Conservation (phyloP, 129 eudicot genomes). For the Flaveria brownii region DNA sequence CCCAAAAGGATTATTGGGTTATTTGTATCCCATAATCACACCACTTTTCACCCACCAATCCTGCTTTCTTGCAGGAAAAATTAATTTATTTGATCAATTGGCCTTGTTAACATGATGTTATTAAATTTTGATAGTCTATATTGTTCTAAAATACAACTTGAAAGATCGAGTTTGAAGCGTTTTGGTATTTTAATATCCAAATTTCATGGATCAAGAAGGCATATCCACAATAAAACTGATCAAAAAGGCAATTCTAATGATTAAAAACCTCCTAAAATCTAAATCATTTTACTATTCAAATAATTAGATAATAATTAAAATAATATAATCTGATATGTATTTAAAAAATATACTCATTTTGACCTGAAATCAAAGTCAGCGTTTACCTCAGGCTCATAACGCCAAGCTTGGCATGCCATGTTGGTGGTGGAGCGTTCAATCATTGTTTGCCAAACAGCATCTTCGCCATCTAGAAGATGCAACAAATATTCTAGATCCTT, state of each 20-base stretch:
- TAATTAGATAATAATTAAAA: not conserved
- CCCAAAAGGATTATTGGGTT: not conserved
- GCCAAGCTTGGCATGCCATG: conserved; percentile 97
- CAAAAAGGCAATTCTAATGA: not conserved
- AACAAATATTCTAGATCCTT: conserved; percentile 73
- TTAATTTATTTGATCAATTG: not conserved
- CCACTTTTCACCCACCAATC: not conserved
- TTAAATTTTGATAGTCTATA: not conserved
- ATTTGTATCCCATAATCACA: not conserved
- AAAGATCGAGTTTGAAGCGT: conserved; percentile 13
- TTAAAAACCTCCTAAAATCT: not conserved
- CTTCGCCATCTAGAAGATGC: conserved; percentile 75
- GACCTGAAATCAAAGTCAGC: conserved; percentile 1
- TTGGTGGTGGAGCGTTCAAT: conserved; percentile 86
- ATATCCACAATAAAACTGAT: not conserved
- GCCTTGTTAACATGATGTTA: not conserved
- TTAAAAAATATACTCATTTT: not conserved
- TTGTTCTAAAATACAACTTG: not conserved
- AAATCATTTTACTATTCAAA: not conserved
- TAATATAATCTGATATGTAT: not conserved
- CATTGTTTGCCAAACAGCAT: conserved; percentile 79
- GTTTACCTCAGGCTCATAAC: conserved; percentile 89
- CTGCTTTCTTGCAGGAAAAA: not conserved
- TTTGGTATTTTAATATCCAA: not conserved
- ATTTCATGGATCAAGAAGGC: conserved; percentile 6